These are phyloP conservation scores for Secale cereale DNA, from an alignment of 176 grass and related monocot genomes.

Conservation along the genomic window DNA sequence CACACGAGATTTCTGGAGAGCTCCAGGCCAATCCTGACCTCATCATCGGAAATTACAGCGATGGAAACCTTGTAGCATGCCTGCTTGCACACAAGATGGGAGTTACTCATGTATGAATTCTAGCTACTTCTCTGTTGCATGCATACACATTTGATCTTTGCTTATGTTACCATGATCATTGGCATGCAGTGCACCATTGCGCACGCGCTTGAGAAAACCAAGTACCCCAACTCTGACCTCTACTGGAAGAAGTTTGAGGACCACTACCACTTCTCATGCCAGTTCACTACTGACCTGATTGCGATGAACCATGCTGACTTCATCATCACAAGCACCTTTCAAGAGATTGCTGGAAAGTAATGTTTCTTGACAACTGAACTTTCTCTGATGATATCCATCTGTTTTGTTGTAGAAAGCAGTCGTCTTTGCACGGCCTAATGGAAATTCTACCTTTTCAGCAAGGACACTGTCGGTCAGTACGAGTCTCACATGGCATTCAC, in stretches of 20 bases:
- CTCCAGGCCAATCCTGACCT: slow-evolving; percentile 90
- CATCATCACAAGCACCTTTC: slow-evolving; percentile 98
- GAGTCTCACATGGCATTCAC: slow-evolving; percentile 97
- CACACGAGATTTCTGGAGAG: slow-evolving; percentile 89
- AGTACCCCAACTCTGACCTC: slow-evolving; percentile 98
- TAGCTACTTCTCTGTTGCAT: neutral
- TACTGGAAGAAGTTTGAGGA: slow-evolving; percentile 99
- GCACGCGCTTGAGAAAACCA: slow-evolving; percentile 98
- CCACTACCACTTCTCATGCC: slow-evolving; percentile 99
- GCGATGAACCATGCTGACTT: slow-evolving; percentile 99
- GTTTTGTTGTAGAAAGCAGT: neutral
- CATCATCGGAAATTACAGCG: slow-evolving; percentile 98
- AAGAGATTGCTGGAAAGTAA: slow-evolving; percentile 96
- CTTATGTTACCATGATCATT: slow-evolving; percentile 28
- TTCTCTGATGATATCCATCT: neutral
- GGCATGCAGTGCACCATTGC: slow-evolving; percentile 90
- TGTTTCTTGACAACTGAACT: neutral
- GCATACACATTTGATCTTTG: neutral
- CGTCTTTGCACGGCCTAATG: neutral
- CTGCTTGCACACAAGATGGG: slow-evolving; percentile 94
- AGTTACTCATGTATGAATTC: slow-evolving; percentile 67
- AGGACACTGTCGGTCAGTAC: slow-evolving; percentile 96
- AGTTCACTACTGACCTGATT: slow-evolving; percentile 95
- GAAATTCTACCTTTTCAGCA: slow-evolving; percentile 57
- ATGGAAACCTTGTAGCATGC: slow-evolving; percentile 97